phyloP scores from a whole-genome alignment of 192 early-diverging fungal species.

The Backusella sp. region DNA sequence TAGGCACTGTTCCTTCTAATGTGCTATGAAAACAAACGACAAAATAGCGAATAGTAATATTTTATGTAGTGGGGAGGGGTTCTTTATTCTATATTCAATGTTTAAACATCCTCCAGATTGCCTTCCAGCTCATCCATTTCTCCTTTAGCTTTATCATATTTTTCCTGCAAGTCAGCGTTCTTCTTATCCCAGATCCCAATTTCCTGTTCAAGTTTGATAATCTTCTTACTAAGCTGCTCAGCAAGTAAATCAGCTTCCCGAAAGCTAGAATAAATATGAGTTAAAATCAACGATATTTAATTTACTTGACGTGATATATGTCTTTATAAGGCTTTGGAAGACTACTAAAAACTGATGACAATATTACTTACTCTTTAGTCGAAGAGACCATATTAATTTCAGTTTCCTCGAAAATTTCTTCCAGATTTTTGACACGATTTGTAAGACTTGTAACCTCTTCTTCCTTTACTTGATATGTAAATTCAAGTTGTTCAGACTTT shows the following conservation, averaged over 20 bases:
- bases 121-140: conserved; percentile 81
- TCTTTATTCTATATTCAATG: not conserved
- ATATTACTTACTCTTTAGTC: conserved; percentile 29
- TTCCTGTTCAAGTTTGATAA: conserved; percentile 77
- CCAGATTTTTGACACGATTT: conserved; percentile 30
- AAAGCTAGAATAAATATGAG: conserved; percentile 17
- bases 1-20: too few relatives aligned
- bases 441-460: conserved; percentile 36
- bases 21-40: too few relatives aligned
- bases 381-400: conserved; percentile 27
- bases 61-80: too few relatives aligned
- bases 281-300: not conserved
- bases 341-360: not conserved
- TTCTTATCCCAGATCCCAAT: conserved; percentile 67
- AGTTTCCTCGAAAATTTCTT: conserved; percentile 30
- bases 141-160: conserved; percentile 65
- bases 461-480: conserved; percentile 41
- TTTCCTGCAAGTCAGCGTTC: conserved; percentile 69
- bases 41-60: too few relatives aligned
- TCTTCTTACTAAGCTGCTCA: conserved; percentile 84
- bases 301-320: too few relatives aligned
- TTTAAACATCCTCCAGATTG: conserved; percentile 76
- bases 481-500: conserved; percentile 48
- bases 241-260: conserved; percentile 72
- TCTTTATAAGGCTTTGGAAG: too few relatives aligned